phyloP scores from a whole-genome alignment of 2,329 filamentous ascomycete species.

The Pezicula carpinea region DNA sequence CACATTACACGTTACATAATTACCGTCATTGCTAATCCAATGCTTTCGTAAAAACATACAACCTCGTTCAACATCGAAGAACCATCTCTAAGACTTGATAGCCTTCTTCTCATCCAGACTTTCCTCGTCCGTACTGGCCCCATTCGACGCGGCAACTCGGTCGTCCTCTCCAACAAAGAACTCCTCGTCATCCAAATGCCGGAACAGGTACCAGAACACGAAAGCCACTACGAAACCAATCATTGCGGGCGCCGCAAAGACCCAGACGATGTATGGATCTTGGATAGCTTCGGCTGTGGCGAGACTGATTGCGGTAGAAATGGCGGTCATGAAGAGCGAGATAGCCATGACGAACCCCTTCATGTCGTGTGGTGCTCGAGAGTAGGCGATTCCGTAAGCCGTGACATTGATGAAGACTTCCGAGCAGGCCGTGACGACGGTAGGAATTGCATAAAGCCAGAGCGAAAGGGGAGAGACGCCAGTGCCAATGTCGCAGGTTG shows the following conservation, averaged over 20 bases:
- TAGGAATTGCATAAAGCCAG: constrained; percentile 44
- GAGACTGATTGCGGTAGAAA: constrained; percentile 64
- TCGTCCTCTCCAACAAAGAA: constrained; percentile 1
- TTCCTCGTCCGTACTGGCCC: neutral
- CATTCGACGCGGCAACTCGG: neutral
- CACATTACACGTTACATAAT: too few relatives aligned
- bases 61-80: too few relatives aligned
- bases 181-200: constrained; percentile 1
- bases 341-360: constrained; percentile 66
- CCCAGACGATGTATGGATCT: constrained; percentile 64
- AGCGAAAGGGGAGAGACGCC: constrained; percentile 53
- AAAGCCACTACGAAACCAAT: constrained; percentile 37
- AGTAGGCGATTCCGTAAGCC: constrained; percentile 71
- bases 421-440: constrained; percentile 47
- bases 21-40: too few relatives aligned
- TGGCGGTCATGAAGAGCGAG: constrained; percentile 65
- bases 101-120: neutral
- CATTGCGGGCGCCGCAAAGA: constrained; percentile 59
- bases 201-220: constrained; percentile 7
- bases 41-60: too few relatives aligned
- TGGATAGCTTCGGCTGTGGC: constrained; percentile 56
- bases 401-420: constrained; percentile 55
- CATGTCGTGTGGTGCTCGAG: constrained; percentile 76
- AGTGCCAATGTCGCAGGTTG: constrained; percentile 44
- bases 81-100: neutral